phyloP scores from a whole-genome alignment of 2,329 filamentous ascomycete genomes.

The Venturia effusa region DNA sequence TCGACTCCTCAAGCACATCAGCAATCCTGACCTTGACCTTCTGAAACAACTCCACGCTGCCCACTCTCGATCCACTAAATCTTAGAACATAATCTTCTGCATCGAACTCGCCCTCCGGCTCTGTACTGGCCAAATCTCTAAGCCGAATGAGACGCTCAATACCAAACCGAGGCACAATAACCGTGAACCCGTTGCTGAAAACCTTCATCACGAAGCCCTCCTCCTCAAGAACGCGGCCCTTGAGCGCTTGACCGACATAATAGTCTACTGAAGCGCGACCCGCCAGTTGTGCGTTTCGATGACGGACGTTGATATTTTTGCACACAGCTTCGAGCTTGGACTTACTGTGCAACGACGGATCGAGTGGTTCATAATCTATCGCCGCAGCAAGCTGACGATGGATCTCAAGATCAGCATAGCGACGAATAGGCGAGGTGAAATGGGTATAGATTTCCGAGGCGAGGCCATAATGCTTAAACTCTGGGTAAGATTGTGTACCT shows the following conservation, averaged over 20 bases:
- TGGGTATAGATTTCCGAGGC: slow-evolving; percentile 97
- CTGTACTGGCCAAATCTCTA: slow-evolving; percentile 66
- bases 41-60: slow-evolving; percentile 73
- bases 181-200: slow-evolving; percentile 94
- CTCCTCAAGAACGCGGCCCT: slow-evolving; percentile 63
- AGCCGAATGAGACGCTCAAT: slow-evolving; percentile 87
- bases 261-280: slow-evolving; percentile 92
- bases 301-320: slow-evolving; percentile 95
- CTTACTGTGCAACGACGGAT: slow-evolving; percentile 69
- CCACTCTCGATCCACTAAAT: slow-evolving; percentile 43
- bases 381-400: slow-evolving; percentile 92
- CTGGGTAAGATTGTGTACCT: slow-evolving; percentile 81
- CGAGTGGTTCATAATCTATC: slow-evolving; percentile 83
- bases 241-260: slow-evolving; percentile 93
- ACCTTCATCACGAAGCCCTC: slow-evolving; percentile 95
- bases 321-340: slow-evolving; percentile 85
- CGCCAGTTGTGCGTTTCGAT: slow-evolving; percentile 93
- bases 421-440: slow-evolving; percentile 93
- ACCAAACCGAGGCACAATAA: slow-evolving; percentile 90
- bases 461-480: slow-evolving; percentile 94
- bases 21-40: slow-evolving; percentile 82
- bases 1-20: slow-evolving; percentile 87
- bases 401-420: slow-evolving; percentile 92
- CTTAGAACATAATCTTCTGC: slow-evolving; percentile 71
- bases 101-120: slow-evolving; percentile 72